Evolutionary conservation across 768 basidiomycete genomes (phyloP).

Genomic region (Mycena venus): DNA sequence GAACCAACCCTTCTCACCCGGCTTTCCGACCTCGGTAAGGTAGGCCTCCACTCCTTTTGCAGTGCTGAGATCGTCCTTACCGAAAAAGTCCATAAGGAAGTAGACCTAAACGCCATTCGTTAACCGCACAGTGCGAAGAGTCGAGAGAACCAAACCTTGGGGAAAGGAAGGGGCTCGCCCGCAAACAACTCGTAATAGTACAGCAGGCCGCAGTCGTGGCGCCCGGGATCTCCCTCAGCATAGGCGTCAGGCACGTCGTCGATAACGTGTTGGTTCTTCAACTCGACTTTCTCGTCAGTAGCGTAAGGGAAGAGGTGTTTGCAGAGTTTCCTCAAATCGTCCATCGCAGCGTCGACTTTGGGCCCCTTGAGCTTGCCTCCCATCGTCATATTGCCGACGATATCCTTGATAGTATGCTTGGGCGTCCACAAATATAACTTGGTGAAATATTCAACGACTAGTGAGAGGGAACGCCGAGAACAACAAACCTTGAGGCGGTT

Average conservation of each 20-base stretch:
- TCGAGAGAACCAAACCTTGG: neutral
- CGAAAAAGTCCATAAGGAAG: conserved; percentile 26
- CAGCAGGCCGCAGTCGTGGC: conserved; percentile 17
- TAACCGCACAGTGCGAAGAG: no score
- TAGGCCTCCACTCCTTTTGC: conserved; percentile 24
- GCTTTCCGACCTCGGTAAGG: conserved; percentile 30
- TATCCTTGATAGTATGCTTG: conserved; percentile 32
- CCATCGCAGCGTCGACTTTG: conserved; percentile 25
- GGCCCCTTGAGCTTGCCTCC: conserved; percentile 29
- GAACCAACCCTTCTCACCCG: conserved; percentile 33
- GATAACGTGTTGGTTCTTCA: conserved; percentile 10
- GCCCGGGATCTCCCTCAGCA: conserved; percentile 3
- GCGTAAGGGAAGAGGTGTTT: conserved; percentile 32
- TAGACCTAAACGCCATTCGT: neutral
- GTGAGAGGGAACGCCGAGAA: neutral
- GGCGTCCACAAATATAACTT: conserved; percentile 30
- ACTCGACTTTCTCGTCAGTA: conserved; percentile 20
- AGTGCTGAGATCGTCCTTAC: conserved; percentile 3
- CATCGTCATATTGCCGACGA: conserved; percentile 32
- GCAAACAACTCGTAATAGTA: conserved; percentile 17
- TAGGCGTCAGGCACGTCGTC: conserved; percentile 25
- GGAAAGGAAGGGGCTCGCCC: neutral
- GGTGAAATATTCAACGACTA: neutral
- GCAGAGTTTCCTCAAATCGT: conserved; percentile 31
- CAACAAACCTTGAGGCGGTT: conserved; percentile 29